phyloP scores from a whole-genome alignment of 495 filamentous ascomycete species.

The Lepidopterella palustris region DNA sequence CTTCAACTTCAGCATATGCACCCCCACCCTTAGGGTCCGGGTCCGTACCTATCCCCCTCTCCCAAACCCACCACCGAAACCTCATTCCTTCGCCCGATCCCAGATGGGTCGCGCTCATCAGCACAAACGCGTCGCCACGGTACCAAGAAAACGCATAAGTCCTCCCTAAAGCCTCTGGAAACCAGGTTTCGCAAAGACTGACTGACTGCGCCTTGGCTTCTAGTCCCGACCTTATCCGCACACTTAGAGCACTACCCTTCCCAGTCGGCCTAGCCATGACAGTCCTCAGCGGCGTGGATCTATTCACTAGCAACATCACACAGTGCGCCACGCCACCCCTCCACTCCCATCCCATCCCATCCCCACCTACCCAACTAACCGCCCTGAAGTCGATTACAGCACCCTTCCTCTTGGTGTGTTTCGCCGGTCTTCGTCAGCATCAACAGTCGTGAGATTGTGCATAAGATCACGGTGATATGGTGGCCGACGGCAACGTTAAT shows the following conservation, averaged over 20 bases:
- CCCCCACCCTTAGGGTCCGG: conserved; percentile 18
- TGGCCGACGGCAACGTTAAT: conserved; percentile 57
- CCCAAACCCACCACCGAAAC: not conserved
- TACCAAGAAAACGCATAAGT: not conserved
- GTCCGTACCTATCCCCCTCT: not conserved
- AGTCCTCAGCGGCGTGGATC: not conserved
- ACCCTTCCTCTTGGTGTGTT: conserved; percentile 61
- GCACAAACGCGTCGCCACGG: not conserved
- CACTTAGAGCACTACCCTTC: not conserved
- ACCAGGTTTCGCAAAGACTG: not conserved
- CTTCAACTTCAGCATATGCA: conserved; percentile 20
- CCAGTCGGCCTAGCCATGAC: conserved; percentile 4
- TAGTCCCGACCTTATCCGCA: not conserved
- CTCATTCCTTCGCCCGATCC: not conserved
- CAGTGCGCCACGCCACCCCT: too few relatives aligned
- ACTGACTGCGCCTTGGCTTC: not conserved
- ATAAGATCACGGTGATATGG: conserved; percentile 59
- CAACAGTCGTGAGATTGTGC: conserved; percentile 44
- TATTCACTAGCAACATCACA: conserved; percentile 14
- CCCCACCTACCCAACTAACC: too few relatives aligned
- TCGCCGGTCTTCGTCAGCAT: conserved; percentile 53
- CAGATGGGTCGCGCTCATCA: not conserved
- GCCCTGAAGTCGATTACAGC: conserved; percentile 54
- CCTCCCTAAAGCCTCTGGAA: not conserved
- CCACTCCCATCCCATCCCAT: too few relatives aligned